Evolutionary conservation across 192 early-diverging fungal genomes (phyloP), one percentile per base, ranked within the genome.

Genomic region (Coemansia sp.): DNA sequence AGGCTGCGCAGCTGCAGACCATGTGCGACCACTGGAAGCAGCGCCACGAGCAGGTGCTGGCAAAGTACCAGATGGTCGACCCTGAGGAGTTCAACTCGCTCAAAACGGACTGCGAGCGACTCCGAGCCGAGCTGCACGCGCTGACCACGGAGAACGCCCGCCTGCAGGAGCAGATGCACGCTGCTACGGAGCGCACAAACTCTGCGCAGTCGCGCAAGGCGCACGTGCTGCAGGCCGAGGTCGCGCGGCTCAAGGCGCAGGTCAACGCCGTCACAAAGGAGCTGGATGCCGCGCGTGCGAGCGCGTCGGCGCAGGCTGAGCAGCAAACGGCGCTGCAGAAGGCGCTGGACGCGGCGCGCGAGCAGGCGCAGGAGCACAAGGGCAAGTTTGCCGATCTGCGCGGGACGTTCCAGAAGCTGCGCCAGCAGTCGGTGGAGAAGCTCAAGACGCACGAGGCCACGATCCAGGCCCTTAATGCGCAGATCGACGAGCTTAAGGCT

Each of bases 21-120:
- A 89, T 90, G 68, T 86, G 85, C 63, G 78, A 77, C 31, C 81
- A 85, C 2, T 91, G 90, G 90, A 89, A 87, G 68, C 85, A 73
- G 29, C 80, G 92, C 9, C 81, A 87, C 21, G 78, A 84, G 55
- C 85, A 89, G 49, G 87, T 93, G 43, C 69, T 93, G 47, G 82
- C 81, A 22, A 89, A 88, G 59, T 90, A 91, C 71, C 81, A 89
- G 76, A 83, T 88, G 49, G 86, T 93, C 31, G 92, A 93, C 67
- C 92, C 92, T 0, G 84, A 80, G 21, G 92, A 90, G 58, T 85
- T 87, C 69, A 75, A 89, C 58, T 65, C 83, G 12, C 83, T 93
- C 18, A 84, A 90, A 69, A 57, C 79, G 21, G 66, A 83, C 40
- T 57, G 67, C 49, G 63, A 67, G 32, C 71, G 71, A 7, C 58